Evolutionary conservation across 306 rosid genomes (phyloP).

Genomic region (Mimosa bimucronata): DNA sequence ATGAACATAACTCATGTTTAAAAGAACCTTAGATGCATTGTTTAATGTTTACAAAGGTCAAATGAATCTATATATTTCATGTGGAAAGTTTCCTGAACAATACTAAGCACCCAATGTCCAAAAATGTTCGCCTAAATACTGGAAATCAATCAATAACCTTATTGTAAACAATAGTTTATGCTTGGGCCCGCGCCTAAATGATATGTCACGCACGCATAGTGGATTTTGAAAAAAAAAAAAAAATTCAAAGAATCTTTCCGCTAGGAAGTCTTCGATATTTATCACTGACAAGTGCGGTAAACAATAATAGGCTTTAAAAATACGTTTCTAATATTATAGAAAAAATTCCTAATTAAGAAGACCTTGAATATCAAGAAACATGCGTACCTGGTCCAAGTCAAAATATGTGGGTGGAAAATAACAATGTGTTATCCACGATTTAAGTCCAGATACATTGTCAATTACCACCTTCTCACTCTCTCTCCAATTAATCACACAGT

Average conservation of each 20-base stretch:
- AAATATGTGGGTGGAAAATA: slow-evolving; percentile 13
- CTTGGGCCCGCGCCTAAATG: neutral
- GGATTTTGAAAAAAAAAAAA: neutral
- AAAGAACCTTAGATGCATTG: neutral
- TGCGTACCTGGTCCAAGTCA: neutral
- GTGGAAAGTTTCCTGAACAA: neutral
- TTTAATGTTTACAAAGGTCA: slow-evolving; percentile 32
- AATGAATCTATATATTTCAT: slow-evolving; percentile 6
- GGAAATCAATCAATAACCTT: slow-evolving; percentile 7
- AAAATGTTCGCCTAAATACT: slow-evolving; percentile 14
- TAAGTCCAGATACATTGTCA: slow-evolving; percentile 9
- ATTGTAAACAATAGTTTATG: slow-evolving; percentile 1
- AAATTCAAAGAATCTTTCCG: neutral
- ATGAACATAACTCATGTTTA: neutral
- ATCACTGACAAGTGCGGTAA: neutral
- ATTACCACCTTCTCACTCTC: neutral
- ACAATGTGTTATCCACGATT: neutral
- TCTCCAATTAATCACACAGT: neutral
- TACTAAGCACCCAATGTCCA: slow-evolving; percentile 9
- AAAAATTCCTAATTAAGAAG: slow-evolving; percentile 4
- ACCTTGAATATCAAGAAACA: slow-evolving; percentile 27
- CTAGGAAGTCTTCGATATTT: neutral
- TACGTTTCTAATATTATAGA: neutral
- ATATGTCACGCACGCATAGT: neutral
- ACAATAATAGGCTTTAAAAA: neutral